Evolutionary conservation across 345 rosid species (phyloP).

Genomic region (Viola odorata): DNA sequence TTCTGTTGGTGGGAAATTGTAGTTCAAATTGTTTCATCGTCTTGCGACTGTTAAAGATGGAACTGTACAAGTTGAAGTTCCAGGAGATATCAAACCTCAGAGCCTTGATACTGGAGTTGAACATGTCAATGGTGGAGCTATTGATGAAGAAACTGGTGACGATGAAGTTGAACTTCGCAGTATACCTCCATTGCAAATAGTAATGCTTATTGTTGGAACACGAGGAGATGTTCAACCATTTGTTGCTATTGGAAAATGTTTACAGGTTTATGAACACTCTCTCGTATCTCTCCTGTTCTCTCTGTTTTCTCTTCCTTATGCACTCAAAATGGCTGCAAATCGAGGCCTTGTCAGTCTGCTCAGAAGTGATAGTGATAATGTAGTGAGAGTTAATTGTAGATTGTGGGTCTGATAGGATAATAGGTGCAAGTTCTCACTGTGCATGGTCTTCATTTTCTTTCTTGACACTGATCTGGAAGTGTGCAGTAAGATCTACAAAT

Average conservation of each 20-base stretch:
- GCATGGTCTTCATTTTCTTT: no score
- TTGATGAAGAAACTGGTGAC: constrained; percentile 40
- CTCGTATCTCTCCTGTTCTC: constrained; percentile 14
- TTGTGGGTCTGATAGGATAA: no score
- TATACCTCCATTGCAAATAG: constrained; percentile 65
- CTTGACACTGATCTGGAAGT: no score
- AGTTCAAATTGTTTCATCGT: constrained; percentile 75
- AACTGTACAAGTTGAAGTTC: constrained; percentile 86
- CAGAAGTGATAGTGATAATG: not conserved
- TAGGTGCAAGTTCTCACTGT: no score
- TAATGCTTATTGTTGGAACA: constrained; percentile 43
- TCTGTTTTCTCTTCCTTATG: not conserved
- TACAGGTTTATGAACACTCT: constrained; percentile 40
- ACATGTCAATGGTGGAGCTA: constrained; percentile 30
- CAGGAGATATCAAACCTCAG: constrained; percentile 64
- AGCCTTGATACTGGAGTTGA: constrained; percentile 30
- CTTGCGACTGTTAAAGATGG: constrained; percentile 95
- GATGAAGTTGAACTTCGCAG: constrained; percentile 56
- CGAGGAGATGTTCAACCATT: constrained; percentile 71
- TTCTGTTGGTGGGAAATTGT: constrained; percentile 18
- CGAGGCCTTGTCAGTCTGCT: not conserved
- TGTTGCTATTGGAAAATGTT: constrained; percentile 53
- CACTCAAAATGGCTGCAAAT: not conserved
- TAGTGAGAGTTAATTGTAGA: not conserved
- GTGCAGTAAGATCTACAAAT: no score